Evolutionary conservation across 2,329 filamentous ascomycete species (phyloP).

Genomic region (Zopfia rhizophila): DNA sequence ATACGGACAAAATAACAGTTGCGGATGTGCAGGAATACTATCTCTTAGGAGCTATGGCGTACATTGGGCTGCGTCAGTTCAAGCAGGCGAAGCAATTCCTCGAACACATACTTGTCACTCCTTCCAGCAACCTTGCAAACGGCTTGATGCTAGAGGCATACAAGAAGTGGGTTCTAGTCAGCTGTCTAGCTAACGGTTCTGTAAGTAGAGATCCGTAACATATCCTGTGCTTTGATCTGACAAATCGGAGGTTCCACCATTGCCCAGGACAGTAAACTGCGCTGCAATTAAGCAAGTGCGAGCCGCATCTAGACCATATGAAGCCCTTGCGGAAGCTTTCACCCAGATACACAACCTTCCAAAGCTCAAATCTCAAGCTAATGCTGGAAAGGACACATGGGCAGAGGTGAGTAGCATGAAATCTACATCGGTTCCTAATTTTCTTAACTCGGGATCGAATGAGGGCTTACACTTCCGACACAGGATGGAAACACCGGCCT

Average conservation of each 20-base stretch:
- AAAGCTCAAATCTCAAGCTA: slow-evolving; percentile 72
- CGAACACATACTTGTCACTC: slow-evolving; percentile 65
- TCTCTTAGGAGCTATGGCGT: slow-evolving; percentile 59
- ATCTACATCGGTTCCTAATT: too few relatives aligned
- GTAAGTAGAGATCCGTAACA: slow-evolving; percentile 47
- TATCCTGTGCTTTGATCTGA: slow-evolving; percentile 6
- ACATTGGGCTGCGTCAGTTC: slow-evolving; percentile 56
- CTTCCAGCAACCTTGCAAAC: slow-evolving; percentile 73
- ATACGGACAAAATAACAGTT: slow-evolving; percentile 66
- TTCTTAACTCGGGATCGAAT: slow-evolving; percentile 14
- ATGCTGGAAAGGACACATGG: slow-evolving; percentile 70
- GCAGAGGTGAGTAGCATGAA: slow-evolving; percentile 57
- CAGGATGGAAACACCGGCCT: slow-evolving; percentile 79
- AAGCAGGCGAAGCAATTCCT: slow-evolving; percentile 58
- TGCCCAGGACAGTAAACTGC: slow-evolving; percentile 67
- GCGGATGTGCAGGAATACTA: slow-evolving; percentile 67
- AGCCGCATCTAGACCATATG: slow-evolving; percentile 74
- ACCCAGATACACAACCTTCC: slow-evolving; percentile 57
- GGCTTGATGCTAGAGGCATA: slow-evolving; percentile 88
- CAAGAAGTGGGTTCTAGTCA: slow-evolving; percentile 88
- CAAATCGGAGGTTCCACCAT: slow-evolving; percentile 51
- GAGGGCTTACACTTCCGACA: slow-evolving; percentile 28
- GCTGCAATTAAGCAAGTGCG: slow-evolving; percentile 67
- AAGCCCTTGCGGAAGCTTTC: slow-evolving; percentile 75
- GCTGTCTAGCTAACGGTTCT: slow-evolving; percentile 75